A percentile compares a stretch with the other conserved stretches of the same genome.
Conservation (phyloP, 176 grass and related monocot species). For the Raddia guianensis region DNA sequence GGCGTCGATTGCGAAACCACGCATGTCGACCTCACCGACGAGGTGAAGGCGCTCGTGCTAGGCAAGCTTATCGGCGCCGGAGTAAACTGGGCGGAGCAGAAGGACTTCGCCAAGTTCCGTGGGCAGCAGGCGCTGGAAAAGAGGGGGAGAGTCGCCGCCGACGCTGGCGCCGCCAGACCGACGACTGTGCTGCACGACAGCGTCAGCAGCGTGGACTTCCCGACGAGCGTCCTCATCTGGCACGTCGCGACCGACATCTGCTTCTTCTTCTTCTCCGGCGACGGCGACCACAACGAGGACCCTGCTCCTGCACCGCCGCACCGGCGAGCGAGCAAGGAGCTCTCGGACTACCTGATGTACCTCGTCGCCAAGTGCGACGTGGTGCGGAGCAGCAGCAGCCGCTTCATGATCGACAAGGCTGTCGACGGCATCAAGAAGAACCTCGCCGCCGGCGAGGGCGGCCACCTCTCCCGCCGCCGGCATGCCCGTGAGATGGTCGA, state of each 20-base stretch:
- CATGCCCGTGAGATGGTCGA: neutral
- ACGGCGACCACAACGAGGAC: neutral
- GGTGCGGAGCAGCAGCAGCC: neutral
- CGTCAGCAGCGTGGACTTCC: neutral
- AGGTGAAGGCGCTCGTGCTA: neutral
- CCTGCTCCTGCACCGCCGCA: neutral
- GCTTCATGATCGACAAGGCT: neutral
- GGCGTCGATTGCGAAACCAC: neutral
- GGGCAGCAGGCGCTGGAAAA: neutral
- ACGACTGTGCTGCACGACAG: neutral
- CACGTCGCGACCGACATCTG: conserved; percentile 3
- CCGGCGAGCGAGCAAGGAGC: neutral
- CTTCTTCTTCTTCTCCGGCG: neutral
- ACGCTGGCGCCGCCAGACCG: neutral
- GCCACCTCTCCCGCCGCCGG: neutral
- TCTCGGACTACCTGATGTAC: conserved; percentile 14
- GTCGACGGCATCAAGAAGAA: neutral
- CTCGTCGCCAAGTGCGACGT: neutral
- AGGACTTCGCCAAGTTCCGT: neutral
- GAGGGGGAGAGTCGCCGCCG: neutral
- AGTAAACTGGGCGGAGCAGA: neutral
- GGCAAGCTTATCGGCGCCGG: neutral
- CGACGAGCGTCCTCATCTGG: neutral
- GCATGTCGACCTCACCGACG: neutral
- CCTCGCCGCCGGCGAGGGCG: neutral